Conservation (phyloP, 2,329 filamentous ascomycete genomes). For the Aspergillus sclerotialis region DNA sequence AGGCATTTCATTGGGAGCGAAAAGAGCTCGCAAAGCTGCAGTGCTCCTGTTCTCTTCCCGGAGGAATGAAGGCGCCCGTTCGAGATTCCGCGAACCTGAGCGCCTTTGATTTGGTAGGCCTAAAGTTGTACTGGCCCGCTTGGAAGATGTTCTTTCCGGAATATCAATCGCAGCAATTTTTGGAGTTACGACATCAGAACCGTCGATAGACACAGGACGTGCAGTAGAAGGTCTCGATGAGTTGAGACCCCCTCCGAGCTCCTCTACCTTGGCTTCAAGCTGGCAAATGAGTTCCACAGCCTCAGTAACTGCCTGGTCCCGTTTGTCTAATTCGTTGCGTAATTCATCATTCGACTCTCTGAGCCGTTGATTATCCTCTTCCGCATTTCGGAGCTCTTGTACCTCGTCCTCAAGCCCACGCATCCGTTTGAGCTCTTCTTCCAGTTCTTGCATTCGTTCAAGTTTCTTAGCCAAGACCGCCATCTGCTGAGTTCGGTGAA, state of each 20-base stretch:
- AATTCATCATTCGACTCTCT: slow-evolving; percentile 32
- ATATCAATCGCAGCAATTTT: slow-evolving; percentile 25
- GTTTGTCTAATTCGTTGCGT: slow-evolving; percentile 30
- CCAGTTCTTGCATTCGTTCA: slow-evolving; percentile 29
- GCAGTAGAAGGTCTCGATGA: slow-evolving; percentile 18
- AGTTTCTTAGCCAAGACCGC: slow-evolving; percentile 29
- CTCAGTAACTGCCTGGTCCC: slow-evolving; percentile 36
- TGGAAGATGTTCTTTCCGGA: slow-evolving; percentile 34
- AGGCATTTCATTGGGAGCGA: slow-evolving; percentile 21
- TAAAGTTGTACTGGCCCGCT: slow-evolving; percentile 15
- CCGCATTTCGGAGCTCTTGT: slow-evolving; percentile 28
- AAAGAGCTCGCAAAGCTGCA: slow-evolving; percentile 33
- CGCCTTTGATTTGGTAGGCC: slow-evolving; percentile 12
- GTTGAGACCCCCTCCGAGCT: slow-evolving; percentile 17
- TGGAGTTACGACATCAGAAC: slow-evolving; percentile 20
- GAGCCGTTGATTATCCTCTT: slow-evolving; percentile 29
- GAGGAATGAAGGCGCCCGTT: slow-evolving; percentile 34
- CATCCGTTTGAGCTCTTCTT: slow-evolving; percentile 27
- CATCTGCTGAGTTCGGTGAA: slow-evolving; percentile 33
- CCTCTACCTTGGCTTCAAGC: slow-evolving; percentile 33
- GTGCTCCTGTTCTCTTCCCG: slow-evolving; percentile 29
- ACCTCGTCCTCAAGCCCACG: slow-evolving; percentile 26
- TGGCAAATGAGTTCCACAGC: slow-evolving; percentile 39
- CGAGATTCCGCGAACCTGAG: slow-evolving; percentile 19
- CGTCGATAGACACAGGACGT: slow-evolving; percentile 19